Base-by-base conservation (phyloP, 495 filamentous ascomycete genomes). In the Daldinia loculata region DNA sequence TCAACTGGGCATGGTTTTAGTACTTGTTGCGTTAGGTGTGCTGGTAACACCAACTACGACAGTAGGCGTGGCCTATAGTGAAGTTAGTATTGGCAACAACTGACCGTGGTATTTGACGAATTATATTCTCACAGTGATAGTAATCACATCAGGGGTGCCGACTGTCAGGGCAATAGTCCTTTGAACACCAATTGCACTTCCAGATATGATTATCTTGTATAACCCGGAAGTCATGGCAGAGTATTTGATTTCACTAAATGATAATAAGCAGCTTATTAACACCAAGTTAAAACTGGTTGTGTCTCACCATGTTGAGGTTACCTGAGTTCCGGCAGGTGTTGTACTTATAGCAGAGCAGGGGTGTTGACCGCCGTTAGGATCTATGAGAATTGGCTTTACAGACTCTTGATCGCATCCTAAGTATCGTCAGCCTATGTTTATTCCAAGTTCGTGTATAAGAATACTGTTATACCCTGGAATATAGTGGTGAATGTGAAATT, bases 401-500 rank as follows among this genome's bases (percentile, higher is more conserved):
- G 78, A 70, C 45, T 83, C 81, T 34, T 78, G 74, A 9, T 60
- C 69, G 39, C 81, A 83, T 50, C 77, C 81, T 83, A 48, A 12
- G 0, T 6, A n/a, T 30, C 3, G 55, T 74, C 14, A 74, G 67
- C 17, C 45, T 12, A 27, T 26, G 11, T 8, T 2, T 17, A 56
- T 48, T 24, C 50, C 12, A 26, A 26, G 7, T n/a, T 41, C 26
- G 14, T 26, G 14, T 56, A 12, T 11, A 36, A 3, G 2, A 9
- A 4, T 7, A 27, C 2, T 9, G 4, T 15, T 30, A 27, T 74
- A 83, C 81, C 80, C 67, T 82, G 80, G 55, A 83, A 83, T 29
- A 82, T 74, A 1, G 78, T 79, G 36, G 76, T 74, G 66, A 83
- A 83, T 27, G 70, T 80, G 48, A 83, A 83, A 56, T 80, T 80